Evolutionary conservation across 345 rosid genomes (phyloP).

Genomic region (Eutrema heterophyllum): DNA sequence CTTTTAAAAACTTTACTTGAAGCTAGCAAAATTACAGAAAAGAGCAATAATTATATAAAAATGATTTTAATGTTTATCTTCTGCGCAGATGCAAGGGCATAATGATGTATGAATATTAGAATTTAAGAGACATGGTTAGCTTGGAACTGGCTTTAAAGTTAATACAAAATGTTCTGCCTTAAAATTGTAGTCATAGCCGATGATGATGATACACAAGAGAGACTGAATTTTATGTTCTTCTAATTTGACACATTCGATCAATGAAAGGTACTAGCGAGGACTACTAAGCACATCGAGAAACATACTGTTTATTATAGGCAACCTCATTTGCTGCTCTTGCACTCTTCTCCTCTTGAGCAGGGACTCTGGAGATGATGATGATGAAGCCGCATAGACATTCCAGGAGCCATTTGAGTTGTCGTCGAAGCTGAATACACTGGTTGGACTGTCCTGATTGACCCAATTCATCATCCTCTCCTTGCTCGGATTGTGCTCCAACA

Average conservation of each 20-base stretch:
- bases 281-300: conserved; percentile 64
- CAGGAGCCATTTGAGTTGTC: conserved; percentile 58
- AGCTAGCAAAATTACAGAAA: neutral
- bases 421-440: conserved; percentile 48
- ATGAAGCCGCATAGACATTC: conserved; percentile 39
- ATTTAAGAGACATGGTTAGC: neutral
- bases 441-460: conserved; percentile 44
- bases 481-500: conserved; percentile 39
- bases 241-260: conserved; percentile 5
- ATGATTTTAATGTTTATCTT: no score
- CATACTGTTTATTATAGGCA: conserved; percentile 54
- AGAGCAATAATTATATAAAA: neutral
- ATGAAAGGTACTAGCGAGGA: conserved; percentile 42
- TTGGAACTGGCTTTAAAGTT: neutral
- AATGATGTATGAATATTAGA: neutral
- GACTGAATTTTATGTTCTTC: conserved; percentile 15
- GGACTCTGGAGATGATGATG: conserved; percentile 34
- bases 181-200: neutral
- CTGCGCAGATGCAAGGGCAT: neutral
- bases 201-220: neutral
- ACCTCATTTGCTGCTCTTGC: conserved; percentile 61
- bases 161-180: conserved; percentile 18
- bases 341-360: conserved; percentile 57
- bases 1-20: neutral
- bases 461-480: conserved; percentile 49